Conservation (phyloP, 1,139 yeast species). For the Nakaseomyces kungkrabaensis region DNA sequence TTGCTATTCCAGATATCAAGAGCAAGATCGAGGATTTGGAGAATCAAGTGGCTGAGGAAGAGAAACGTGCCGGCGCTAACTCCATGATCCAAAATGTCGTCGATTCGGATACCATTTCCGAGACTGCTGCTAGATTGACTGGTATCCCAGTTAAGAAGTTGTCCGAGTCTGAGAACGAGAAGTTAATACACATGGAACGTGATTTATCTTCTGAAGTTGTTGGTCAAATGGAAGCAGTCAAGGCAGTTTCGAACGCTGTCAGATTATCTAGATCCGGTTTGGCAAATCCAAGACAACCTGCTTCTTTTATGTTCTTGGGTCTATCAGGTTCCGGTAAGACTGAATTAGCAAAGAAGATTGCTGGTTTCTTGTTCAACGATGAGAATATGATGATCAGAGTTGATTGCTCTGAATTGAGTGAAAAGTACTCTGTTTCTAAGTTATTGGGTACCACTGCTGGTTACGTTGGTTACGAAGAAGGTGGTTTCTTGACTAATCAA, state of each 20-base stretch:
- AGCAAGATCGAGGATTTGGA: conserved; percentile 70
- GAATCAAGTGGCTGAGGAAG: conserved; percentile 64
- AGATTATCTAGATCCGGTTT: conserved; percentile 92
- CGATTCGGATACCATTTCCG: conserved; percentile 87
- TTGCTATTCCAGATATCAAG: conserved; percentile 90
- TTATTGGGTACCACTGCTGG: conserved; percentile 98
- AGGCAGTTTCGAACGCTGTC: conserved; percentile 91
- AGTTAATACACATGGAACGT: conserved; percentile 88
- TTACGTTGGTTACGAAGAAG: conserved; percentile 95
- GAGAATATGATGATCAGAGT: conserved; percentile 94
- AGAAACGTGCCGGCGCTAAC: conserved; percentile 50
- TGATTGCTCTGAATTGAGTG: conserved; percentile 93
- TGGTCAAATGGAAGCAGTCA: conserved; percentile 94
- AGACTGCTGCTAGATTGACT: conserved; percentile 92
- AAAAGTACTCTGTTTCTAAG: conserved; percentile 91
- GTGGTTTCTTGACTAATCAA: conserved; percentile 91
- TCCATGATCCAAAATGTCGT: conserved; percentile 79
- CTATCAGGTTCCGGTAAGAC: conserved; percentile 98
- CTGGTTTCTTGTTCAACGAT: conserved; percentile 91
- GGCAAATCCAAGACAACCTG: conserved; percentile 92
- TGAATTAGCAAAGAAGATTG: conserved; percentile 90
- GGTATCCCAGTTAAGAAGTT: conserved; percentile 98
- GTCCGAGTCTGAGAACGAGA: conserved; percentile 89
- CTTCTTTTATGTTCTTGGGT: conserved; percentile 90
- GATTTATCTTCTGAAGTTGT: conserved; percentile 76